phyloP scores from a whole-genome alignment of 2,329 filamentous ascomycete species.

The Hymenotorrendiella dingleyae region DNA sequence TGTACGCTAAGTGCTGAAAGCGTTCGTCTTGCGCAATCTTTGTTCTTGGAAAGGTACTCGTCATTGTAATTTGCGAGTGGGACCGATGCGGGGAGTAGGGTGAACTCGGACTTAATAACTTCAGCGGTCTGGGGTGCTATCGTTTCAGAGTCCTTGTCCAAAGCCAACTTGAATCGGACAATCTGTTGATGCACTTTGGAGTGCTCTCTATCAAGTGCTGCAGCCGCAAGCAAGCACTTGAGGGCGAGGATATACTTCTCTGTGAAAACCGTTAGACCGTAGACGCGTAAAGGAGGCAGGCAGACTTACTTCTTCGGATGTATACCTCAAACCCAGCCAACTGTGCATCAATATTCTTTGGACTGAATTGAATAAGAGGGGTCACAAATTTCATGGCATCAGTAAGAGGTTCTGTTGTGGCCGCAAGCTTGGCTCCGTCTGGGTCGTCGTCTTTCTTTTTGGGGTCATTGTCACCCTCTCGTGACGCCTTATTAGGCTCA shows the following conservation, averaged over 20 bases:
- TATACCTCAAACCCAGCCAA: slow-evolving; percentile 86
- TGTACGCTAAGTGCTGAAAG: slow-evolving; percentile 58
- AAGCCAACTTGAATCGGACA: slow-evolving; percentile 59
- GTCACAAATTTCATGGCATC: slow-evolving; percentile 83
- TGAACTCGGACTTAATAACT: slow-evolving; percentile 64
- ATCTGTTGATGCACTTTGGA: slow-evolving; percentile 71
- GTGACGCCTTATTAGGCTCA: slow-evolving; percentile 70
- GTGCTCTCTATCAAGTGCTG: slow-evolving; percentile 61
- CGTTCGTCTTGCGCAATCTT: slow-evolving; percentile 54
- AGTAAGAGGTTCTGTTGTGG: slow-evolving; percentile 74
- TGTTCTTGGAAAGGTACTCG: slow-evolving; percentile 57
- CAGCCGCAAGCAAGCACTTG: slow-evolving; percentile 72
- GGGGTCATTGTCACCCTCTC: slow-evolving; percentile 53
- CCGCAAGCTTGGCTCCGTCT: slow-evolving; percentile 69
- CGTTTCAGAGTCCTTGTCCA: slow-evolving; percentile 46
- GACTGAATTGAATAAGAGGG: slow-evolving; percentile 76
- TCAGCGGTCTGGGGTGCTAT: slow-evolving; percentile 55
- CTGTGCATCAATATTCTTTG: slow-evolving; percentile 76
- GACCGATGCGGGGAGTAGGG: slow-evolving; percentile 48
- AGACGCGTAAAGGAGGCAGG: not conserved
- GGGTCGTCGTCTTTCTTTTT: slow-evolving; percentile 93
- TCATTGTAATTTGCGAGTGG: slow-evolving; percentile 61
- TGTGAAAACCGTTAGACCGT: slow-evolving; percentile 35
- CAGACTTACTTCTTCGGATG: slow-evolving; percentile 66
- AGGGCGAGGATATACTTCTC: slow-evolving; percentile 85